Percentiles rank a stretch among this genome's conserved stretches.
Evolutionary conservation across 371 early-diverging fungal species (phyloP).

Genomic region (Nematocida ironsii): DNA sequence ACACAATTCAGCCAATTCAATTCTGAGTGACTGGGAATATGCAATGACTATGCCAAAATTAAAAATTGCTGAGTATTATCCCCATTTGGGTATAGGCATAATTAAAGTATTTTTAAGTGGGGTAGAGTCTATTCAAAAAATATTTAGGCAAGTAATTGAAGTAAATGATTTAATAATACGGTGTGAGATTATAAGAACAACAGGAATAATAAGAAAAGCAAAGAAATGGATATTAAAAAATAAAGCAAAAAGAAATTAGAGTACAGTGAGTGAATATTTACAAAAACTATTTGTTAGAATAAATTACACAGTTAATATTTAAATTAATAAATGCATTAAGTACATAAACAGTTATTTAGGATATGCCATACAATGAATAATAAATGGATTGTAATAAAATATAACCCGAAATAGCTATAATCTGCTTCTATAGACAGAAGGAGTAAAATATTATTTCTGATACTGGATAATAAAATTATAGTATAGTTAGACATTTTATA

Average conservation of each 20-base stretch:
- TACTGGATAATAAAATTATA: too few species aligned
- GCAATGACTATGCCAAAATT: slow-evolving; percentile 30
- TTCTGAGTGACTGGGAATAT: slow-evolving; percentile 38
- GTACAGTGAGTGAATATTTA: not conserved
- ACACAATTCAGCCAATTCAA: not conserved
- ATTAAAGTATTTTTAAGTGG: slow-evolving; percentile 23
- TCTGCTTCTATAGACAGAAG: too few species aligned
- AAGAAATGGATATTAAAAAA: slow-evolving; percentile 30
- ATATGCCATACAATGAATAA: too few species aligned
- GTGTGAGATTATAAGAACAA: not conserved
- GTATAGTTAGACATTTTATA: too few species aligned
- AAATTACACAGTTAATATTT: not conserved
- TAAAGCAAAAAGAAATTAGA: not conserved
- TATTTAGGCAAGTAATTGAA: not conserved
- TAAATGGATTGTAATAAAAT: too few species aligned
- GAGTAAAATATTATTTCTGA: too few species aligned
- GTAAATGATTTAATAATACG: not conserved
- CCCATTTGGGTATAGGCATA: slow-evolving; percentile 10
- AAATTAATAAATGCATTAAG: not conserved
- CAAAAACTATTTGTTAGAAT: not conserved
- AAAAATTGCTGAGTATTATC: slow-evolving; percentile 35
- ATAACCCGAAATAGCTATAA: too few species aligned
- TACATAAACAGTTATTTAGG: too few species aligned
- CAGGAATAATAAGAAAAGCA: slow-evolving; percentile 46
- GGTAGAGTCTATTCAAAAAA: not conserved